Conservation (phyloP, 768 basidiomycete genomes). For the Leccinum ochraceum region DNA sequence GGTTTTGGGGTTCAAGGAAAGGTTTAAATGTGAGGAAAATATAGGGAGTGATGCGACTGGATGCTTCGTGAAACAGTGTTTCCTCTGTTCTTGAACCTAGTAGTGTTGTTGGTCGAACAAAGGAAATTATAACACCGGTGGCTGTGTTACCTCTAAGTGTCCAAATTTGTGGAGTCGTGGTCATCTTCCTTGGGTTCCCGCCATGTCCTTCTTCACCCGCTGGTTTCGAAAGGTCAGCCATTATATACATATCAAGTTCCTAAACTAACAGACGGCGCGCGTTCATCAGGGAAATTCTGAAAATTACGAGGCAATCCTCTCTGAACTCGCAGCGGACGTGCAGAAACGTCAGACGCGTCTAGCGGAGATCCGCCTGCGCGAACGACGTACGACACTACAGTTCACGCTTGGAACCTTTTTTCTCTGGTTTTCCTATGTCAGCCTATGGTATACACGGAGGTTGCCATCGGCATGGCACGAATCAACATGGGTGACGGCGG, state of each 20-base stretch:
- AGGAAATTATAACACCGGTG: slow-evolving; percentile 9
- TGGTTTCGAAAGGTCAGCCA: slow-evolving; percentile 32
- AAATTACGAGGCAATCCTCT: slow-evolving; percentile 77
- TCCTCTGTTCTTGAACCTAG: not conserved
- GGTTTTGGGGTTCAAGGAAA: not conserved
- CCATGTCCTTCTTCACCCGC: slow-evolving; percentile 32
- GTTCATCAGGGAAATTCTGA: slow-evolving; percentile 37
- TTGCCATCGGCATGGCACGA: slow-evolving; percentile 43
- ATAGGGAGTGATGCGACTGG: not conserved
- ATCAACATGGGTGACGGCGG: slow-evolving; percentile 39
- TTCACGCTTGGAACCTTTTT: slow-evolving; percentile 79
- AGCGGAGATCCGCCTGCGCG: slow-evolving; percentile 82
- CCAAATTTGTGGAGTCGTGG: slow-evolving; percentile 19
- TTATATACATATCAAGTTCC: not conserved
- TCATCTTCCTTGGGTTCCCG: slow-evolving; percentile 8
- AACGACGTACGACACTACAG: slow-evolving; percentile 74
- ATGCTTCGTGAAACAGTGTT: not conserved
- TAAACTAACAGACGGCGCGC: not conserved
- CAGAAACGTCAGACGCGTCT: slow-evolving; percentile 72
- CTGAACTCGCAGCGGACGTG: slow-evolving; percentile 65
- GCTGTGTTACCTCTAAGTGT: slow-evolving; percentile 20
- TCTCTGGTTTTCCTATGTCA: slow-evolving; percentile 70
- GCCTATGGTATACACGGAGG: slow-evolving; percentile 67
- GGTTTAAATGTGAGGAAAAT: not conserved
- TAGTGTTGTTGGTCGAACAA: too few species aligned